Base-by-base conservation (phyloP, 2,329 filamentous ascomycete genomes). In the Metarhizium guizhouense region DNA sequence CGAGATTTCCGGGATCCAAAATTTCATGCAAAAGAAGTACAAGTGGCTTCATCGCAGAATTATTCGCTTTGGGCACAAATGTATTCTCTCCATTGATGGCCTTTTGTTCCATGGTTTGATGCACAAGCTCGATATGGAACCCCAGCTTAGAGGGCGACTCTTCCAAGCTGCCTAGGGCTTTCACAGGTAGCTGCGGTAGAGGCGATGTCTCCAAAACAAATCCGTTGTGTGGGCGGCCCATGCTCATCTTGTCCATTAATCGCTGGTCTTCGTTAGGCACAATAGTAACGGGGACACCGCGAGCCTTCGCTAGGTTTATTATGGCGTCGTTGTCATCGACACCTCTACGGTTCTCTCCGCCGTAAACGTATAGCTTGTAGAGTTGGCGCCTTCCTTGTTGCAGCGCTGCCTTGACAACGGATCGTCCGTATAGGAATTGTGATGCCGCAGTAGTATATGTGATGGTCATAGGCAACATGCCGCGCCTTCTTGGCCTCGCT, bases 371-470 rank as follows among this genome's bases (percentile, higher is more conserved):
- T 3, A 99, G 79, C 54, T 85, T 88, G 74, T 96, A 95, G 3
- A 95, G 72, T 64, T 88, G 84, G 56, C 94, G 84, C 38, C 83
- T 79, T 11, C 76, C 76, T 50, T 72, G 68, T 61, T 79, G 83
- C 20, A 99, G 74, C 0, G 91, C 92, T 20, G 92, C 88, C 59
- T 87, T 79, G 25, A 97, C 90, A 2, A 89, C 84, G 2, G 87
- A 88, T 48, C 81, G 82, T 6, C 94, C 94, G 67, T 95, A 97
- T 2, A 99, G 76, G 63, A 96, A 97, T 59, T 96, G 87, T 0
- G 92, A 96, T 5, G 90, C 89, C 0, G 93, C 87, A 0, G 90
- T 95, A 0, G 89, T 90, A 66, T 93, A 83, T 51, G 71, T 69
- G 57, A 74, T 60, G 1, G 65, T 70, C 64, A 72, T 67, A 10